phyloP scores from a whole-genome alignment of 139 green algal genomes.

The Volvox reticuliferus region DNA sequence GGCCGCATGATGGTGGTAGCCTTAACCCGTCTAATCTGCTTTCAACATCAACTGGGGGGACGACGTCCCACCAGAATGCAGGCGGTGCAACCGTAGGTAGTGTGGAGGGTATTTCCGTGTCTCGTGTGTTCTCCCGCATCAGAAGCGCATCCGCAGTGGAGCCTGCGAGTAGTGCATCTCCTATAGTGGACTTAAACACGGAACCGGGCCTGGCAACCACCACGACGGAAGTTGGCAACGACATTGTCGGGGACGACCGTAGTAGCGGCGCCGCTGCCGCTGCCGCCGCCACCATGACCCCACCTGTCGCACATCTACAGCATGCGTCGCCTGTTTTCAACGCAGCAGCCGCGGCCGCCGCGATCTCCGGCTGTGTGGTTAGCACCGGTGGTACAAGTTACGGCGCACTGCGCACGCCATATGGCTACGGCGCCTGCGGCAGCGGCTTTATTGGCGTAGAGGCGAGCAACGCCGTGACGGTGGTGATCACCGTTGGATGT shows the following conservation, averaged over 20 bases:
- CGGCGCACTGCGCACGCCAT: neutral
- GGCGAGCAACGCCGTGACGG: constrained; percentile 33
- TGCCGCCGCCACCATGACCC: neutral
- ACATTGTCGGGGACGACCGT: neutral
- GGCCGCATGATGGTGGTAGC: too few relatives aligned
- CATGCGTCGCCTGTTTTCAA: too few relatives aligned
- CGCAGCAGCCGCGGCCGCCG: neutral
- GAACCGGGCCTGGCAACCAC: neutral
- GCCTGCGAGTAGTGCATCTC: neutral
- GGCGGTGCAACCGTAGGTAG: too few relatives aligned
- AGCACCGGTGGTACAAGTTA: neutral
- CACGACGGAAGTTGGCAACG: neutral
- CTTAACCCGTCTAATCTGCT: too few relatives aligned
- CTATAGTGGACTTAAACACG: neutral
- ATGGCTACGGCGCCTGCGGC: neutral
- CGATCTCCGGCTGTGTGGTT: neutral
- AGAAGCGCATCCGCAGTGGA: neutral
- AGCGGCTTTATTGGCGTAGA: constrained; percentile 18
- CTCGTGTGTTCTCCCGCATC: neutral
- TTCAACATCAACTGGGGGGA: too few relatives aligned
- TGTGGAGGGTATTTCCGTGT: neutral
- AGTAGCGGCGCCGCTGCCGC: neutral
- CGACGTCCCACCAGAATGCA: too few relatives aligned
- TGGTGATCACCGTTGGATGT: constrained; percentile 4
- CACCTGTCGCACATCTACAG: neutral